Evolutionary conservation across 352 stramenopile genomes (phyloP), one percentile per base, ranked within the genome.

Genomic region (Pythium dissotocum): DNA sequence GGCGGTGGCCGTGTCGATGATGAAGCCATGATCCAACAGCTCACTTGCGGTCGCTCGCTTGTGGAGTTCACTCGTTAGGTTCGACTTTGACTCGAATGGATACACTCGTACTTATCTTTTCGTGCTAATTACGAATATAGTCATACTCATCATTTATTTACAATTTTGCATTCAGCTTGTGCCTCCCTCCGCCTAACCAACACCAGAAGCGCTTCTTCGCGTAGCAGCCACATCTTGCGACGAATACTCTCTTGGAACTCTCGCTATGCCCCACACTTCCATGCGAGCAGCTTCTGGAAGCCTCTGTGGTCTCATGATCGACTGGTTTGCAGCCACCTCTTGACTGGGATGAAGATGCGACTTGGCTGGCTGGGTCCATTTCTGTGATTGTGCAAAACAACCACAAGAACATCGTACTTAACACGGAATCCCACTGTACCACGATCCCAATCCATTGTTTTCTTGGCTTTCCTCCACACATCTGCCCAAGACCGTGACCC

Each of bases 331-430:
- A 24, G 21, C 21, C 21, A 24, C 21, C 21, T 24, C 21, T 24
- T 24, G 21, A 24, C 33, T 38, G 33, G 33, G 33, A 3, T 38
- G 33, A 38, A 38, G 33, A 38, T 46, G 38, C 21, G 21, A 24
- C 21, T 24, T 24, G 38, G 9, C 13, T 46, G 38, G 38, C 13
- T n/a, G 14, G 14, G 18, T 16, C 42, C 16, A 26, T 42, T 24
- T n/a, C 52, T 44, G 24, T 42, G 30, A 40, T 12, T 55, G 61
- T 58, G 61, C 65, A 66, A 59, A 49, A 46, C 66, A 73, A 69
- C 67, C 67, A 73, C 61, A 69, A 69, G 67, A 66, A 69, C 40
- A 48, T 55, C 65, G 65, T 64, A 72, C 65, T 64, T 72, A 64
- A n/a, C 14, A n/a, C 4, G 2, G 56, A 36, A 24, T 38, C 8